Conservation (phyloP, 2,329 filamentous ascomycete species). For the Xylariaceae sp. region DNA sequence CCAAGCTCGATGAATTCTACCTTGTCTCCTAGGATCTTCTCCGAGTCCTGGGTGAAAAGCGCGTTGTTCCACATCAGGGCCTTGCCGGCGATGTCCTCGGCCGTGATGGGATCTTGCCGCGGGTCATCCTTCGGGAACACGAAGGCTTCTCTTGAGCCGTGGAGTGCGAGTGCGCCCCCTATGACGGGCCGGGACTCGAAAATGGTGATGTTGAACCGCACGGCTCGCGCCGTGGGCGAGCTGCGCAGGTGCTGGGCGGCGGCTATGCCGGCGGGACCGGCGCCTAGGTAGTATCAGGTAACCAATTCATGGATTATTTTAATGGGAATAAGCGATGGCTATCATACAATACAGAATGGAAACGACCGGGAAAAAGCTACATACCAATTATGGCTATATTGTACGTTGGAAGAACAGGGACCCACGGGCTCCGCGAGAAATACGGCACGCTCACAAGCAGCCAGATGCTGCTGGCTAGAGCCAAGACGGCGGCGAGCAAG, state of each 20-base stretch:
- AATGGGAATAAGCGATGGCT: too few species aligned
- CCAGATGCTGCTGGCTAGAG: too few species aligned
- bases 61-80: conserved; percentile 32
- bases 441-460: too few species aligned
- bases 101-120: conserved; percentile 30
- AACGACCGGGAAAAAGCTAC: too few species aligned
- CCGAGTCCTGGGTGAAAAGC: conserved; percentile 33
- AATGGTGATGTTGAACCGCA: conserved; percentile 31
- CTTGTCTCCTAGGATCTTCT: conserved; percentile 26
- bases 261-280: conserved; percentile 36
- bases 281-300: too few species aligned
- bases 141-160: conserved; percentile 19
- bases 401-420: conserved; percentile 17
- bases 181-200: conserved; percentile 31
- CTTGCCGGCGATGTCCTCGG: conserved; percentile 35
- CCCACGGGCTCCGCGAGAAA: too few species aligned
- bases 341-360: too few species aligned
- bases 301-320: too few species aligned
- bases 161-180: conserved; percentile 32
- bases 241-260: conserved; percentile 31
- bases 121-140: conserved; percentile 32
- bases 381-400: conserved; percentile 36
- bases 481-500: too few species aligned
- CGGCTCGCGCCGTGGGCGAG: conserved; percentile 4
- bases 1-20: conserved; percentile 29